Percentiles rank a stretch among this genome's conserved stretches.
Conservation (phyloP, 2,329 filamentous ascomycete species). For the Verticillium isaacii region DNA sequence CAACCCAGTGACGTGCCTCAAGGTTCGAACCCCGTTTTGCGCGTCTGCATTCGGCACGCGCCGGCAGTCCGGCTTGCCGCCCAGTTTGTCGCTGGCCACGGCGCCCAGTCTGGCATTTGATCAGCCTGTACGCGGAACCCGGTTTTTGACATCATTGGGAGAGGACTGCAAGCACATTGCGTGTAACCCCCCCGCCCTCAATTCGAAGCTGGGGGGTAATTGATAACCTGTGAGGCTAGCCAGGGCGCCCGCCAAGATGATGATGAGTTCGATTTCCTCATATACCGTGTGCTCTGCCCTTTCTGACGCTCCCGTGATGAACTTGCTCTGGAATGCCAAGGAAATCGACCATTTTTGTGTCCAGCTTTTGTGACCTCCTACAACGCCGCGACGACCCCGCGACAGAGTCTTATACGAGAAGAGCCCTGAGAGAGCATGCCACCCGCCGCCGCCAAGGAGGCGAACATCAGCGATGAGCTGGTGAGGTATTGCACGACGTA, state of each 20-base stretch:
- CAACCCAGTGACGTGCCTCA: neutral
- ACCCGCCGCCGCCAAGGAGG: neutral
- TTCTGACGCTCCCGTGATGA: neutral
- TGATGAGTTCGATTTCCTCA: neutral
- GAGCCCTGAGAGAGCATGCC: neutral
- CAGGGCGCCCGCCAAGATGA: neutral
- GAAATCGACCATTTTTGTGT: neutral
- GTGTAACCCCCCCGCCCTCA: neutral
- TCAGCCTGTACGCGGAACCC: neutral
- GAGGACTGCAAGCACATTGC: neutral
- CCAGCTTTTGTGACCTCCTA: neutral
- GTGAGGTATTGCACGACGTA: neutral
- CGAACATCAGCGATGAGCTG: constrained; percentile 2
- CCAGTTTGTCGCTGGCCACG: neutral
- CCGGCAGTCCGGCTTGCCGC: neutral
- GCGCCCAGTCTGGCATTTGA: neutral
- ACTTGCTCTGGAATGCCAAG: neutral
- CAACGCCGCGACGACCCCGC: neutral
- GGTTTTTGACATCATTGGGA: constrained; percentile 1
- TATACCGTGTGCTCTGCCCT: neutral
- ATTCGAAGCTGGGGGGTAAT: neutral
- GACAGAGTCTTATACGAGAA: neutral
- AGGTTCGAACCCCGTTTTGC: neutral
- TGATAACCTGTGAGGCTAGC: neutral
- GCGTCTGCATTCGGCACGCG: neutral